Percentiles rank a stretch among this genome's conserved stretches.
phyloP scores from a whole-genome alignment of 306 rosid species.

The Dryas alaskensis region DNA sequence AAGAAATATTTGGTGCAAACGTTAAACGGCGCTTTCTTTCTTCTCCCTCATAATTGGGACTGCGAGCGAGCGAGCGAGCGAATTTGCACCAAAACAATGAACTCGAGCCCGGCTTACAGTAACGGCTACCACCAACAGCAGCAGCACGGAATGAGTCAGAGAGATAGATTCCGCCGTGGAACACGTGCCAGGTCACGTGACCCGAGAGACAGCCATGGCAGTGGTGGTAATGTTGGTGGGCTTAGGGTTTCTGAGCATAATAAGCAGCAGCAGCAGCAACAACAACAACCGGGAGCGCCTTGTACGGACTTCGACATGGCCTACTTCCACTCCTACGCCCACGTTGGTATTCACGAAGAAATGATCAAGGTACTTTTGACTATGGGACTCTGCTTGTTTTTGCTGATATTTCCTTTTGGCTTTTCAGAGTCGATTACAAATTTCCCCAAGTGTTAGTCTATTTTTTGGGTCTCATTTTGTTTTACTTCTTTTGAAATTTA shows the following conservation, averaged over 20 bases:
- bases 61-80: constrained; percentile 1
- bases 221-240: constrained; percentile 14
- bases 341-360: constrained; percentile 94
- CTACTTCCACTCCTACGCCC: constrained; percentile 88
- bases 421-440: background rate
- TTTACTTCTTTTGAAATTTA: background rate
- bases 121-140: constrained; percentile 40
- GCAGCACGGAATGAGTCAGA: constrained; percentile 34
- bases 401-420: background rate
- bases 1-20: too few relatives aligned
- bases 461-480: background rate
- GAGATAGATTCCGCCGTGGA: constrained; percentile 61
- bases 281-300: constrained; percentile 46
- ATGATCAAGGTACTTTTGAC: constrained; percentile 72
- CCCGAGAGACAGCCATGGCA: constrained; percentile 28
- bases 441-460: background rate
- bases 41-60: background rate
- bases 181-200: constrained; percentile 57
- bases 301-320: constrained; percentile 93
- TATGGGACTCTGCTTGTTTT: background rate
- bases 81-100: constrained; percentile 29
- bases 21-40: background rate
- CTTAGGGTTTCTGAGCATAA: constrained; percentile 69
- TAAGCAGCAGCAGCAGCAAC: constrained; percentile 19
- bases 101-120: constrained; percentile 36